A percentile compares a stretch with the other conserved stretches of the same genome.
phyloP scores from a whole-genome alignment of 2,329 filamentous ascomycete genomes.

The Rhexocercosporidium sp. region DNA sequence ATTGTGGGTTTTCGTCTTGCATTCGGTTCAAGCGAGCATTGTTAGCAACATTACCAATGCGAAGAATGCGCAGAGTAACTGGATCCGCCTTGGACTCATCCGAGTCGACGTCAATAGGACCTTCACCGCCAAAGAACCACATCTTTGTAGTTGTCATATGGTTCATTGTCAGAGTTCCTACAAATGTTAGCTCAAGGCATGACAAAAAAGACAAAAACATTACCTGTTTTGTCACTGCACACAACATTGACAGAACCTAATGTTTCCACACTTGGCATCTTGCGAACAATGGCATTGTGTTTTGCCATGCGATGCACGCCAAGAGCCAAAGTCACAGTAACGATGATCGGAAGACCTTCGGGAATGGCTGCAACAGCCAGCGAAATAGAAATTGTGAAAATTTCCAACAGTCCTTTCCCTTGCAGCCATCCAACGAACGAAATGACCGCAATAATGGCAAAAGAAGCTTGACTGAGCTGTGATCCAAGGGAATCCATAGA shows the following conservation, averaged over 20 bases:
- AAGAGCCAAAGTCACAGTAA: slow-evolving; percentile 92
- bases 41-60: slow-evolving; percentile 96
- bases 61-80: slow-evolving; percentile 79
- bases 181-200: slow-evolving; percentile 30
- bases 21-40: slow-evolving; percentile 82
- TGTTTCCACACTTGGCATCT: slow-evolving; percentile 96
- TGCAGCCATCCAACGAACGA: slow-evolving; percentile 89
- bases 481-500: slow-evolving; percentile 98
- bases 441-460: slow-evolving; percentile 91
- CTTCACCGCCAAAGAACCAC: slow-evolving; percentile 83
- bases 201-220: slow-evolving; percentile 22
- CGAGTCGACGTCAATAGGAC: slow-evolving; percentile 52
- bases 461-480: slow-evolving; percentile 95
- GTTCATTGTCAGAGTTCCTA: slow-evolving; percentile 91
- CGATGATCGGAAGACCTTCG: slow-evolving; percentile 95
- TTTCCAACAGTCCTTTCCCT: slow-evolving; percentile 87
- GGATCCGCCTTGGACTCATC: slow-evolving; percentile 68
- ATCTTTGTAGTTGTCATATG: slow-evolving; percentile 98
- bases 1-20: slow-evolving; percentile 67
- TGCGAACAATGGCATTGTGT: slow-evolving; percentile 91
- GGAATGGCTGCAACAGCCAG: slow-evolving; percentile 95
- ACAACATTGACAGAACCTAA: slow-evolving; percentile 99
- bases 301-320: slow-evolving; percentile 97
- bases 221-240: slow-evolving; percentile 95
- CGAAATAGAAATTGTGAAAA: slow-evolving; percentile 97